Conservation (phyloP, 2,329 filamentous ascomycete species). For the Penicillium italicum region DNA sequence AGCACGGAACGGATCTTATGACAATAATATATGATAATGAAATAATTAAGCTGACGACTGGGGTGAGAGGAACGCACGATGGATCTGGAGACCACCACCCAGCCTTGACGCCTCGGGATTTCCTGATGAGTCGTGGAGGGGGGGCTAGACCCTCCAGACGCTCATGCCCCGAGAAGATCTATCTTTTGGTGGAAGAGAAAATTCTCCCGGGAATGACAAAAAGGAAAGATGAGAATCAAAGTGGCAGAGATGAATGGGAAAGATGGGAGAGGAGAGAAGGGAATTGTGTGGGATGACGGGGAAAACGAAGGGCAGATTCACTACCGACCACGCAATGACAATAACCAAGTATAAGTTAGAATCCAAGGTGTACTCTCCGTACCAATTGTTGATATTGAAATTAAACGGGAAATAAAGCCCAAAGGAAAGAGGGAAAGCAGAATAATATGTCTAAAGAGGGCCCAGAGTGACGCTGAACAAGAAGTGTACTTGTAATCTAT, state of each 20-base stretch:
- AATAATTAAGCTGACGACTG: conserved; percentile 7
- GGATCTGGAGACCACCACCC: conserved; percentile 9
- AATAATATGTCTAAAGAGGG: conserved; percentile 2
- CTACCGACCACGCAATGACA: conserved; percentile 2
- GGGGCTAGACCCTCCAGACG: conserved; percentile 33
- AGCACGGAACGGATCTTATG: conserved; percentile 3
- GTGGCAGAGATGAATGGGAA: background rate
- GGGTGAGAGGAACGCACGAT: conserved; percentile 8
- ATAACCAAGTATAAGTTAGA: background rate
- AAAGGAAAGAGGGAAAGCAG: conserved; percentile 1
- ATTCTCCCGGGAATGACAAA: background rate
- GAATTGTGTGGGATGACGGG: conserved; percentile 1
- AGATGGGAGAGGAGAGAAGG: conserved; percentile 1
- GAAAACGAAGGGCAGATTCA: background rate
- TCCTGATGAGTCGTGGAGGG: conserved; percentile 17
- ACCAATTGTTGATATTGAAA: background rate
- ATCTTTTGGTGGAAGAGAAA: conserved; percentile 9
- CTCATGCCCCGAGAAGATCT: conserved; percentile 28
- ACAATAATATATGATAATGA: conserved; percentile 10
- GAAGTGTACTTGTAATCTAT: background rate
- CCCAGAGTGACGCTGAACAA: background rate
- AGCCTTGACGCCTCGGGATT: conserved; percentile 5
- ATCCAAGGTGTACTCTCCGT: background rate
- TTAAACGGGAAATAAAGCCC: background rate
- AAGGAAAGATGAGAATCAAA: background rate